A percentile compares a stretch with the other conserved stretches of the same genome.
Conservation (phyloP, 768 basidiomycete species). For the Dioszegia crocea region DNA sequence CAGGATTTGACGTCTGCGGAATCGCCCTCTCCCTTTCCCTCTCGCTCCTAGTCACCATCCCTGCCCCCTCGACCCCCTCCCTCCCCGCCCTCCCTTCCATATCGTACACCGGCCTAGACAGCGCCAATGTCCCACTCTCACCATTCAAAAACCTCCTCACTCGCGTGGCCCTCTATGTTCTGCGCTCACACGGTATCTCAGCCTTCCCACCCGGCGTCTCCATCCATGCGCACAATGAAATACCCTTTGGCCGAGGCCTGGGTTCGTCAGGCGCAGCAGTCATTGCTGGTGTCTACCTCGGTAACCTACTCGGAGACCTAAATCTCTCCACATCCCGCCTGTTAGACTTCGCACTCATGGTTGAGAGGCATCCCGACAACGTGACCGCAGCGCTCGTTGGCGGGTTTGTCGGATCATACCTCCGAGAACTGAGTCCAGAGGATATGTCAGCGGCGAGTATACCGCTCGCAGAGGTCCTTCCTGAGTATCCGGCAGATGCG, state of each 20-base stretch:
- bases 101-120: conserved; percentile 81
- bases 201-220: conserved; percentile 71
- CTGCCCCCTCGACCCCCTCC: conserved; percentile 36
- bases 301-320: conserved; percentile 72
- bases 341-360: conserved; percentile 96
- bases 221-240: conserved; percentile 82
- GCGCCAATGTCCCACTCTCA: conserved; percentile 83
- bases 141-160: conserved; percentile 96
- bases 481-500: conserved; percentile 90
- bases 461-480: conserved; percentile 90
- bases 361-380: conserved; percentile 98
- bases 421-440: conserved; percentile 76
- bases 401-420: conserved; percentile 94
- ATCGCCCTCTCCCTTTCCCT: conserved; percentile 85
- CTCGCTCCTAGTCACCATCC: conserved; percentile 63
- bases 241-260: conserved; percentile 94
- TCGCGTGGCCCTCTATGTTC: conserved; percentile 92
- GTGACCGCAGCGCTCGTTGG: conserved; percentile 95
- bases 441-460: conserved; percentile 82
- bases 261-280: conserved; percentile 99
- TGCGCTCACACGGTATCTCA: conserved; percentile 76
- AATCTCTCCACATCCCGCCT: conserved; percentile 65
- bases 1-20: conserved; percentile 99
- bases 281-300: conserved; percentile 90
- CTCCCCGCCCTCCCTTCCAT: conserved; percentile 56